These are phyloP conservation scores for Arachis stenosperma DNA, from an alignment of 306 rosid genomes.

Conservation along the genomic window DNA sequence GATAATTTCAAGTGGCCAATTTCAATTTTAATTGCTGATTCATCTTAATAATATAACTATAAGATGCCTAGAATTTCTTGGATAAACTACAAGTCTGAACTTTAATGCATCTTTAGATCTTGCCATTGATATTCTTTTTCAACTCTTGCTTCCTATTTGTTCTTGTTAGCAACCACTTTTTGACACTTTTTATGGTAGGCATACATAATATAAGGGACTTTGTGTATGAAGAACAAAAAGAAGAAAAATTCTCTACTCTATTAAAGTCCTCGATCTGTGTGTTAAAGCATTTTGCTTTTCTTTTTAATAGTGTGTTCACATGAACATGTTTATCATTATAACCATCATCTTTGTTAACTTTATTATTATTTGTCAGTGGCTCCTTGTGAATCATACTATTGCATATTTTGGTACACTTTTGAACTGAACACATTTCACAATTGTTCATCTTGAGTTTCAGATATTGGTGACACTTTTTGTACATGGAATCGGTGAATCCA, in stretches of 20 bases:
- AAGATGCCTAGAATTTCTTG: constrained; percentile 23
- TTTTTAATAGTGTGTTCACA: constrained; percentile 27
- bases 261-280: constrained; percentile 63
- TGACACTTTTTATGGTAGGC: constrained; percentile 31
- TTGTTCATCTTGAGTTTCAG: constrained; percentile 28
- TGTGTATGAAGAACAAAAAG: constrained; percentile 46
- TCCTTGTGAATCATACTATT: constrained; percentile 21
- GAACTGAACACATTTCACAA: not conserved
- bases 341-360: constrained; percentile 41
- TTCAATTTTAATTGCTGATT: constrained; percentile 1
- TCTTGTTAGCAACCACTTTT: constrained; percentile 43
- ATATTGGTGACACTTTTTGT: constrained; percentile 30
- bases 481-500: constrained; percentile 81
- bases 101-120: constrained; percentile 46
- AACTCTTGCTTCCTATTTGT: constrained; percentile 24
- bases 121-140: constrained; percentile 38
- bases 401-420: constrained; percentile 2
- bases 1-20: not conserved
- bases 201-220: constrained; percentile 4
- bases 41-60: not conserved
- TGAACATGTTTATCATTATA: constrained; percentile 55
- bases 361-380: constrained; percentile 33
- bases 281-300: constrained; percentile 67
- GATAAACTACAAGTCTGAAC: constrained; percentile 40
- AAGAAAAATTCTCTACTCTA: constrained; percentile 44